Base-by-base conservation (phyloP, 1,139 yeast genomes). In the Geotrichum aggregatum region DNA sequence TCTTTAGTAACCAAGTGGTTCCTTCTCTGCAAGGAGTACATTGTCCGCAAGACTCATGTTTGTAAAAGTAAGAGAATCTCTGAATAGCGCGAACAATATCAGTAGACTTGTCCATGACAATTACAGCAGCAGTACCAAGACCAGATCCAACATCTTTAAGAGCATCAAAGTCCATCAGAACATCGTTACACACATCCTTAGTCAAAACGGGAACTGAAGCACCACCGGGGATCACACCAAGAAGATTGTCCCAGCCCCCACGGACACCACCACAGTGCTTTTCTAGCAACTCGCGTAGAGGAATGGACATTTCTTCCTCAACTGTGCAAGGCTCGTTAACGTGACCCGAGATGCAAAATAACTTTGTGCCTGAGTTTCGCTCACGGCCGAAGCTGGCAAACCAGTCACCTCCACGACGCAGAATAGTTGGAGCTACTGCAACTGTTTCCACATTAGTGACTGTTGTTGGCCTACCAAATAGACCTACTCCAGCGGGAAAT, bases 21-120 rank as follows among this genome's bases (percentile, higher is more conserved):
- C 96, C 96, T 74, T 87, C 96, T 71, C 96, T 83, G 73, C 96
- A 87, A 55, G 96, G 96, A 14, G 96, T 87, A 75, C 95, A 87
- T 73, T 87, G 95, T 57, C 95, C 95, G 73, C 95, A 87, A 10
- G 94, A 84, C 76, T 87, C 95, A 71, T 87, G 95, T 74, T 84
- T 85, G 75, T 86, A 87, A 69, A 87, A 87, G 50, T 84, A 80
- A 44, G 91, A 71, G 63, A 87, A 80, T 70, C 95, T 79, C 71
- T 87, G 94, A 67, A 87, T 87, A 59, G 92, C 94, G 61, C 88
- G 79, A 56, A 87, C 80, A 55, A 87, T 79, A 67, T 87, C 95
- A 41, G 94, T 84, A 63, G 83, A 80, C 74, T 86, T 84, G 74
- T 86, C 84, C 87, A 87, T 81, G 54, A 87, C 95, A 70, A 87